These are phyloP conservation scores for Plectosphaerella sp. DNA, from an alignment of 2,329 filamentous ascomycete species.

Conservation along the genomic window DNA sequence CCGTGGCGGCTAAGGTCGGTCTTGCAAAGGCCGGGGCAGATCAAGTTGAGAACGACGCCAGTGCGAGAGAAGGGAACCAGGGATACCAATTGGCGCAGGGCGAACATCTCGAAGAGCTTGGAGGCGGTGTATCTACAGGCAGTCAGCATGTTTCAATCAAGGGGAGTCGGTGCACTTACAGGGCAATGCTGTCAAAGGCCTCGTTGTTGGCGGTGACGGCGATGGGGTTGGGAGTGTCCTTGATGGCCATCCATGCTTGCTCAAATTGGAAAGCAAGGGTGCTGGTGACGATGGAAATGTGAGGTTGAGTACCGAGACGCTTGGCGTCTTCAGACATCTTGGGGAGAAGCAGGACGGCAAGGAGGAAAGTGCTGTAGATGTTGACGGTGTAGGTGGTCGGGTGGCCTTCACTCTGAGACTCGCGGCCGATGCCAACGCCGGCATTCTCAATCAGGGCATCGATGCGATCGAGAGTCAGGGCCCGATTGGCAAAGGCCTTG, in stretches of 20 bases:
- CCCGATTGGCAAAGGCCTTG: slow-evolving; percentile 31
- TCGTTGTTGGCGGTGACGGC: neutral
- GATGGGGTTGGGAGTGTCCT: neutral
- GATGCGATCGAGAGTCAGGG: slow-evolving; percentile 22
- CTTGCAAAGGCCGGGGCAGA: slow-evolving; percentile 24
- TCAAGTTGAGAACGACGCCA: slow-evolving; percentile 23
- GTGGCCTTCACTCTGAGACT: slow-evolving; percentile 32
- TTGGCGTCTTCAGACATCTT: slow-evolving; percentile 17
- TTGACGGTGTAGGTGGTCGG: slow-evolving; percentile 41
- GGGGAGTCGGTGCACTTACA: neutral
- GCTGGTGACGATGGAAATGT: slow-evolving; percentile 17
- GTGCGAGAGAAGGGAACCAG: slow-evolving; percentile 17
- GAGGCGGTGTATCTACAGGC: slow-evolving; percentile 17
- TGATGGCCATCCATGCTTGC: slow-evolving; percentile 4
- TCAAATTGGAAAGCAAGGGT: slow-evolving; percentile 13
- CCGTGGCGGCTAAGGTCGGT: slow-evolving; percentile 11
- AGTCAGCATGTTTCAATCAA: neutral
- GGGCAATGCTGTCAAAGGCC: neutral
- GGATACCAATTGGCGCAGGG: slow-evolving; percentile 19
- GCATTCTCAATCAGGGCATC: slow-evolving; percentile 33
- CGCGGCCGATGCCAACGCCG: slow-evolving; percentile 29
- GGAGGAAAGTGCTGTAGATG: slow-evolving; percentile 15
- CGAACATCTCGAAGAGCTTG: slow-evolving; percentile 21
- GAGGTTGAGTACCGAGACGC: slow-evolving; percentile 16
- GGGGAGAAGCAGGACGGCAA: slow-evolving; percentile 15